Evolutionary conservation across 805 yeast genomes (phyloP).

Genomic region (Metschnikowia hibisci): DNA sequence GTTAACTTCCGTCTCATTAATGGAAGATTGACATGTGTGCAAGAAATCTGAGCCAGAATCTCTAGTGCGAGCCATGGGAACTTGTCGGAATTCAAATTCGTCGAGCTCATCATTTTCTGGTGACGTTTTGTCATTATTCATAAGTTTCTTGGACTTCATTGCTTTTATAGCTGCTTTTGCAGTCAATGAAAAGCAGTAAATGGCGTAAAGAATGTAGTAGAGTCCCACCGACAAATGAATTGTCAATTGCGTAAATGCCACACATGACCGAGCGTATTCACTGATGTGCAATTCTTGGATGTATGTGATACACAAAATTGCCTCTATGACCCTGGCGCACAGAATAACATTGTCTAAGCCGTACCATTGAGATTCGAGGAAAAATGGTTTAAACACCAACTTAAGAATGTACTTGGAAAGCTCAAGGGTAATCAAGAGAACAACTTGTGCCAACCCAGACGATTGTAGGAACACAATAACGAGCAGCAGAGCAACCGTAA

Average conservation of each 20-base stretch:
- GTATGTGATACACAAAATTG: conserved; percentile 43
- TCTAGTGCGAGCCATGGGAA: not conserved
- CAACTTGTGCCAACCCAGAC: conserved; percentile 44
- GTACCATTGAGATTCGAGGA: conserved; percentile 24
- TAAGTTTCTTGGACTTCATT: conserved; percentile 5
- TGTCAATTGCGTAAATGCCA: conserved; percentile 42
- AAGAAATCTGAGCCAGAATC: not conserved
- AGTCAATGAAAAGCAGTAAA: conserved; percentile 28
- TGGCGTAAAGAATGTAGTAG: conserved; percentile 26
- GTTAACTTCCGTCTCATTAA: conserved; percentile 13
- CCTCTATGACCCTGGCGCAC: conserved; percentile 35
- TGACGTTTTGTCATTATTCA: not conserved
- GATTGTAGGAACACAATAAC: conserved; percentile 43
- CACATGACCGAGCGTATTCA: conserved; percentile 38
- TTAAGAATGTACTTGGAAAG: conserved; percentile 22
- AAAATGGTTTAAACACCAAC: conserved; percentile 27
- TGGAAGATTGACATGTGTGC: conserved; percentile 7
- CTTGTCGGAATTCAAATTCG: conserved; percentile 13
- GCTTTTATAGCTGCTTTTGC: conserved; percentile 18
- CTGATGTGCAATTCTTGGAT: conserved; percentile 31
- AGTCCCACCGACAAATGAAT: conserved; percentile 38
- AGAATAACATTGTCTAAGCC: conserved; percentile 34
- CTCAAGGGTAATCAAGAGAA: conserved; percentile 35
- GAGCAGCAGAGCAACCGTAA: conserved; percentile 29
- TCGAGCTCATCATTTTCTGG: not conserved